phyloP scores from a whole-genome alignment of 345 rosid genomes.

The Geranium rotundifolium region DNA sequence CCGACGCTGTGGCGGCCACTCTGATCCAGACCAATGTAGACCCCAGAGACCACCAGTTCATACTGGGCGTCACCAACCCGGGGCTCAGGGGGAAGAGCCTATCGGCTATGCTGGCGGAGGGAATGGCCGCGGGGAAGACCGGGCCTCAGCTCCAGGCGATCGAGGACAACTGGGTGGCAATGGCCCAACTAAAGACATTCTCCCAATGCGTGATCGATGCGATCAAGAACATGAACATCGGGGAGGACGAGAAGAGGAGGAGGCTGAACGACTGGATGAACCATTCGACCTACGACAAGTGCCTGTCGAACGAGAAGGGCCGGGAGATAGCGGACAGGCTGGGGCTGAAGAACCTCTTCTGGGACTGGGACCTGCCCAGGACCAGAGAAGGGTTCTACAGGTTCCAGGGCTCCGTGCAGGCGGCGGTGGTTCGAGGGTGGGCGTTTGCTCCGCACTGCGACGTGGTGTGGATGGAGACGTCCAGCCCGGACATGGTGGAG shows the following conservation, averaged over 20 bases:
- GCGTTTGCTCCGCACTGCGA: conserved; percentile 83
- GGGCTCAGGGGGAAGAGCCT: conserved; percentile 48
- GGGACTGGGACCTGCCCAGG: conserved; percentile 97
- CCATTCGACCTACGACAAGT: conserved; percentile 54
- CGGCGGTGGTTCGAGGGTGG: conserved; percentile 80
- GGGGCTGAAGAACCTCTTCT: conserved; percentile 69
- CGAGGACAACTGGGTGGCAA: conserved; percentile 74
- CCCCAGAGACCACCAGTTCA: conserved; percentile 81
- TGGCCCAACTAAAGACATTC: conserved; percentile 72
- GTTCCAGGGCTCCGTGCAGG: conserved; percentile 73
- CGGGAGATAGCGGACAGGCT: conserved; percentile 58
- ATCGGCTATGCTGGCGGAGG: conserved; percentile 60
- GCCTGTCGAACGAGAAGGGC: conserved; percentile 58
- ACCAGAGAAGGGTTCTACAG: conserved; percentile 94
- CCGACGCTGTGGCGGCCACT: conserved; percentile 78
- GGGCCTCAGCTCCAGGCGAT: conserved; percentile 70
- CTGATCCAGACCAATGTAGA: conserved; percentile 83
- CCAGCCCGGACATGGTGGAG: conserved; percentile 69
- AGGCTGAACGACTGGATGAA: conserved; percentile 59
- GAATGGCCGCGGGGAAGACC: conserved; percentile 60
- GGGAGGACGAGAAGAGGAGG: conserved; percentile 51
- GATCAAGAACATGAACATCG: conserved; percentile 42
- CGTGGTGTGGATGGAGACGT: conserved; percentile 89
- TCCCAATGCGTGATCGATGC: conserved; percentile 54
- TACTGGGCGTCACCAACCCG: conserved; percentile 81